Evolutionary conservation across 1,284 basidiomycete genomes (phyloP).

Genomic region (Albatrellus sp.): DNA sequence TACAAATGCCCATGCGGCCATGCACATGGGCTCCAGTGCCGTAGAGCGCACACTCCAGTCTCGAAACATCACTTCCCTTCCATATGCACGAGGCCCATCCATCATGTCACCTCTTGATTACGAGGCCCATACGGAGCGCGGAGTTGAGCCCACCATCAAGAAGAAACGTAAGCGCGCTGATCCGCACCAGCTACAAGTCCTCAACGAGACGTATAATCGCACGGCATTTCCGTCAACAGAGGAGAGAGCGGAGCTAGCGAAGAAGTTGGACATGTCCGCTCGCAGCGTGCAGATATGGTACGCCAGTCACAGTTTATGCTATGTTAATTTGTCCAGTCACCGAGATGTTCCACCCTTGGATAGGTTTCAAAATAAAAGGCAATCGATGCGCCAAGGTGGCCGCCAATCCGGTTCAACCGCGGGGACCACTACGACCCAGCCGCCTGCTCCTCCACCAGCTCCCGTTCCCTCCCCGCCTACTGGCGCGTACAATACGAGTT

Average conservation of each 20-base stretch:
- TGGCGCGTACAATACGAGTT: constrained; percentile 1
- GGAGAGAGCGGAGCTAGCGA: constrained; percentile 65
- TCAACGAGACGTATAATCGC: constrained; percentile 67
- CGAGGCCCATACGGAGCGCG: constrained; percentile 14
- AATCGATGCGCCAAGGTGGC: constrained; percentile 65
- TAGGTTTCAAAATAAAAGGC: constrained; percentile 80
- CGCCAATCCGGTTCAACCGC: constrained; percentile 39
- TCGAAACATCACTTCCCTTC: constrained; percentile 10
- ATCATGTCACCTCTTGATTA: constrained; percentile 27
- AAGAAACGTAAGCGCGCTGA: constrained; percentile 80
- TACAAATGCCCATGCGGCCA: constrained; percentile 22
- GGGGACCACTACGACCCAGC: constrained; percentile 26
- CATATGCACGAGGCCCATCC: constrained; percentile 28
- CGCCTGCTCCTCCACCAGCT: constrained; percentile 23
- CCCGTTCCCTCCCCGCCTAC: constrained; percentile 7
- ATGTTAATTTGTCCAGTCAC: constrained; percentile 10
- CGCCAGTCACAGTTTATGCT: too few species aligned
- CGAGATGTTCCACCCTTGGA: background rate
- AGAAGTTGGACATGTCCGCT: constrained; percentile 67
- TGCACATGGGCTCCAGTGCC: constrained; percentile 15
- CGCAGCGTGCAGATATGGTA: constrained; percentile 80
- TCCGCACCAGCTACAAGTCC: constrained; percentile 60
- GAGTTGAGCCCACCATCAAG: constrained; percentile 58
- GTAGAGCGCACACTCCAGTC: constrained; percentile 19
- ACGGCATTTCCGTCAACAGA: constrained; percentile 79